Evolutionary conservation across 2,329 filamentous ascomycete genomes (phyloP).

Genomic region (Whalleya microplaca): DNA sequence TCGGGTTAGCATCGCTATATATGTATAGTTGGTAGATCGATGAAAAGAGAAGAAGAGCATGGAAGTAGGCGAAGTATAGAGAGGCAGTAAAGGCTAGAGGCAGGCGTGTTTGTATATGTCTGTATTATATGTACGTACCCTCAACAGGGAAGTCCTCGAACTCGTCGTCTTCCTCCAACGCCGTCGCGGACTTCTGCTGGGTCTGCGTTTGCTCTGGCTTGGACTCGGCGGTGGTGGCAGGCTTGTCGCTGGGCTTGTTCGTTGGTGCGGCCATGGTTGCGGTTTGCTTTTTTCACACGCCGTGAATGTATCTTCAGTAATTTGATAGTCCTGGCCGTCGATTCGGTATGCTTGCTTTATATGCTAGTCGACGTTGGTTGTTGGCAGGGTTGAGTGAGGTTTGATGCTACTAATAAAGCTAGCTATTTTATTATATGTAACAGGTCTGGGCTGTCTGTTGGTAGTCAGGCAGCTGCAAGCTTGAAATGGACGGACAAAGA

Average conservation of each 20-base stretch:
- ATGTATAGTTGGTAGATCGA: too few relatives aligned
- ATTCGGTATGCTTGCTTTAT: conserved; percentile 2
- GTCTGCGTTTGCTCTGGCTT: conserved; percentile 53
- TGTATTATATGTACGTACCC: conserved; percentile 57
- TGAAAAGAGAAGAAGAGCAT: not conserved
- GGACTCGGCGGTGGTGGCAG: conserved; percentile 44
- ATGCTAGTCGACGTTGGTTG: not conserved
- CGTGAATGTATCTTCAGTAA: not conserved
- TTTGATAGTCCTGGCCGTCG: not conserved
- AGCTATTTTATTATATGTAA: conserved; percentile 8
- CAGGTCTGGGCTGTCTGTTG: too few relatives aligned
- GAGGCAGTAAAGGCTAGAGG: not conserved
- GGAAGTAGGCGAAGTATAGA: not conserved
- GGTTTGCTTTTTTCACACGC: not conserved
- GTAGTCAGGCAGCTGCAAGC: too few relatives aligned
- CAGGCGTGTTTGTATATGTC: not conserved
- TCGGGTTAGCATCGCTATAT: conserved; percentile 17
- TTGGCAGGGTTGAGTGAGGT: conserved; percentile 12
- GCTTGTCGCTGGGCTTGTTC: conserved; percentile 40
- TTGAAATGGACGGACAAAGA: too few relatives aligned
- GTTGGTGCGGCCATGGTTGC: conserved; percentile 29
- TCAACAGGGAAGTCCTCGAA: conserved; percentile 99
- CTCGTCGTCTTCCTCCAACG: conserved; percentile 95
- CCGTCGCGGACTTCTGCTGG: conserved; percentile 65
- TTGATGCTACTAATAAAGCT: conserved; percentile 4